Percentiles rank a stretch among this genome's conserved stretches.
These are phyloP conservation scores for Mortierella sp. DNA, from an alignment of 371 early-diverging fungal species.

Conservation along the genomic window DNA sequence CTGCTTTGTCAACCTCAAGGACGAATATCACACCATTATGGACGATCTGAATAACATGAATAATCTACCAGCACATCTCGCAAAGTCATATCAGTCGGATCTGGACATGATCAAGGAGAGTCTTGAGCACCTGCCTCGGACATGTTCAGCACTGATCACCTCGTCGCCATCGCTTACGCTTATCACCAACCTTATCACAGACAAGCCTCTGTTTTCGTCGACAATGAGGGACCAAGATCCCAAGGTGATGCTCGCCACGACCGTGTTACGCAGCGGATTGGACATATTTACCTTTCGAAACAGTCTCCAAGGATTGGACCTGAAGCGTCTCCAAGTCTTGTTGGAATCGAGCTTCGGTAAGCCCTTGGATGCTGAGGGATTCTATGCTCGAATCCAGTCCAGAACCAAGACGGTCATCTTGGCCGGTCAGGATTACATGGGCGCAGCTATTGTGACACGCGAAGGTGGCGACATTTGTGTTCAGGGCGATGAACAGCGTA, in stretches of 20 bases:
- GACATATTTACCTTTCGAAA: constrained; percentile 63
- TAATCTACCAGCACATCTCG: constrained; percentile 55
- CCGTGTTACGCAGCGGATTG: constrained; percentile 83
- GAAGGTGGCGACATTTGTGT: constrained; percentile 59
- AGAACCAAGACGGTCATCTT: constrained; percentile 74
- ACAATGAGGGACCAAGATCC: constrained; percentile 46
- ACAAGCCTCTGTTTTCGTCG: constrained; percentile 63
- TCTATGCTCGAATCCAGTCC: constrained; percentile 69
- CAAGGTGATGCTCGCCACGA: constrained; percentile 58
- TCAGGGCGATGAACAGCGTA: constrained; percentile 55
- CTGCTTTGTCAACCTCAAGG: constrained; percentile 75
- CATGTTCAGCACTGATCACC: constrained; percentile 67
- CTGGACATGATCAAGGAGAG: constrained; percentile 64
- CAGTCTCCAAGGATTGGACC: constrained; percentile 63
- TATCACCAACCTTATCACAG: constrained; percentile 70
- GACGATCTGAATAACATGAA: constrained; percentile 58
- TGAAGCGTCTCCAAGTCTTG: constrained; percentile 63
- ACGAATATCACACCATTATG: constrained; percentile 60
- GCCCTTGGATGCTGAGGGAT: constrained; percentile 66
- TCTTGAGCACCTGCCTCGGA: constrained; percentile 60
- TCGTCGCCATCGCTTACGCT: constrained; percentile 58
- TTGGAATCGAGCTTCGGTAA: constrained; percentile 85
- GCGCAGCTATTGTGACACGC: constrained; percentile 77
- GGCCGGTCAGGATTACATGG: constrained; percentile 87
- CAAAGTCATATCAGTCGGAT: constrained; percentile 59